Base-by-base conservation (phyloP, 2,329 filamentous ascomycete genomes). In the Aureobasidium subglaciale region DNA sequence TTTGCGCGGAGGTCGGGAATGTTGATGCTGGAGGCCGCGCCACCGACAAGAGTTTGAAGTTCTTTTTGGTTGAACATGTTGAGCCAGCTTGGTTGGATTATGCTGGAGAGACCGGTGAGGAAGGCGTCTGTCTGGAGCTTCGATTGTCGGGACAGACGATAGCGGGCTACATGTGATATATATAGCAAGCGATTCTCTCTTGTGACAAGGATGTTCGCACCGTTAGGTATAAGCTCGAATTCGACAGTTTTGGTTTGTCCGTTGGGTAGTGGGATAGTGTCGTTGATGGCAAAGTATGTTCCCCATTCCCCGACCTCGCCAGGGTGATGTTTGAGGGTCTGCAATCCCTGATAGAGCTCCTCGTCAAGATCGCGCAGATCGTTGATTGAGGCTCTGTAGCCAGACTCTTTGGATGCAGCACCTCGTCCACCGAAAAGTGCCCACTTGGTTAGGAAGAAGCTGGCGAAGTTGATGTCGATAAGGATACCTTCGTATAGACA, bases 41-140 rank as follows among this genome's bases (percentile, higher is more conserved):
- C 93, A 53, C 90, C 89, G 15, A 99, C 87, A 5, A 99, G 84
- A 1, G 89, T 93, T 72, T 97, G 93, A 4, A 99, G 80, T 69
- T 99, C 93, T 3, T 83, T 83, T 69, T 96, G 92, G 70, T 99
- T 99, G 77, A 99, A 99, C 93, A 99, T 97, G 64, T 87, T 90
- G 4, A 99, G 80, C 93, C 93, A 99, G 3, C 83, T 83, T 0
- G 92, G 91, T 57, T 91, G 86, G 61, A 99, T 93, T 66, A 99
- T 95, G 61, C 85, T 79, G 20, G 87, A 84, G 1, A 99, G 82
- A 0, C 93, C 93, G 56, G 84, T 84, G 7, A 99, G 79, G 69
- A 99, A 99, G 1, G 90, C 90, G 20, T 84, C 80, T 0, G 91
- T 96, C 66, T 96, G 90, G n/a, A 78, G 73, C 48, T 81, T 80